These are phyloP conservation scores for Sordariomycetes sp. DNA, from an alignment of 2,329 filamentous ascomycete genomes.

Conservation along the genomic window DNA sequence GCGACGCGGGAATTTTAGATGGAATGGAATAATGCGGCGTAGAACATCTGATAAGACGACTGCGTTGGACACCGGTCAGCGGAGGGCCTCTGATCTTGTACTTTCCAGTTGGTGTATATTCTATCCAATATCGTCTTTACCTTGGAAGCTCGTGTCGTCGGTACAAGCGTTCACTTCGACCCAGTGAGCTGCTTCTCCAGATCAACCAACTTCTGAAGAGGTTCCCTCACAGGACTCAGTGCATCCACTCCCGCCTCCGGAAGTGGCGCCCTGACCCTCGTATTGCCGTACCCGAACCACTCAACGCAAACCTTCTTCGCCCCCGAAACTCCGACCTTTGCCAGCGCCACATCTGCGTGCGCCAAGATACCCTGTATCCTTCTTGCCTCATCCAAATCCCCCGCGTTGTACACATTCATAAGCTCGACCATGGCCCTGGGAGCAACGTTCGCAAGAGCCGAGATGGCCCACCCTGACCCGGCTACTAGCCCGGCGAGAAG, in stretches of 20 bases:
- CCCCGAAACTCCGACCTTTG: background rate
- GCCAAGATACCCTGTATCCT: conserved; percentile 47
- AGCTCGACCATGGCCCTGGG: background rate
- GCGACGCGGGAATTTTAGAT: background rate
- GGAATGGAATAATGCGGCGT: background rate
- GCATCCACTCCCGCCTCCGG: background rate
- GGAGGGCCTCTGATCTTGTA: too few relatives aligned
- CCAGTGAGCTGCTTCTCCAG: background rate
- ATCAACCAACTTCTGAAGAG: background rate
- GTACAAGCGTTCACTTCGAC: background rate
- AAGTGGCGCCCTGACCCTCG: background rate
- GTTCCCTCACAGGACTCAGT: background rate
- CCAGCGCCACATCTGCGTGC: conserved; percentile 36
- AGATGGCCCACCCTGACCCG: background rate
- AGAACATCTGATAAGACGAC: too few relatives aligned
- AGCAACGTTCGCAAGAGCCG: background rate
- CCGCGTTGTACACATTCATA: conserved; percentile 38
- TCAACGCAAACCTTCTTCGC: background rate
- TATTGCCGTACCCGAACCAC: background rate
- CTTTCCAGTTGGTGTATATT: too few relatives aligned
- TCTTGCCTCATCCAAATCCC: conserved; percentile 43
- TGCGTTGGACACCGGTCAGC: too few relatives aligned
- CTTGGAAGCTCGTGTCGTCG: too few relatives aligned
- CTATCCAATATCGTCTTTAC: too few relatives aligned
- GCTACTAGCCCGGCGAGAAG: background rate